Conservation (phyloP, 208 protist genomes). For the Wallacemonas rigidus region DNA sequence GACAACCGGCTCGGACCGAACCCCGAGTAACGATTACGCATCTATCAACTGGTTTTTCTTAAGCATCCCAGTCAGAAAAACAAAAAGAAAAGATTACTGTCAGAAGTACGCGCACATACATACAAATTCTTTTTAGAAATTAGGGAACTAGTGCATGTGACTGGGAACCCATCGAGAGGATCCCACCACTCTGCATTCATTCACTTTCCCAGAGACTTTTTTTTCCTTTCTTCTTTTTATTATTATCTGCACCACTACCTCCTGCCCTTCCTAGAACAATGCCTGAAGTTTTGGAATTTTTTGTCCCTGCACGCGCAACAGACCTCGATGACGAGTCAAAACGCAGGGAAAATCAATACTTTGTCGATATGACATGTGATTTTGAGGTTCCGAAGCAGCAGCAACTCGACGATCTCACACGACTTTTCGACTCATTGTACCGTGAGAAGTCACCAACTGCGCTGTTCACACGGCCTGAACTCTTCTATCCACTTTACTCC, state of each 20-base stretch:
- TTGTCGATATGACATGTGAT: conserved; percentile 52
- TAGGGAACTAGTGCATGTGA: too few species aligned
- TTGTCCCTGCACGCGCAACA: conserved; percentile 52
- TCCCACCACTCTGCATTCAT: background rate
- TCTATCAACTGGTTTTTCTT: too few species aligned
- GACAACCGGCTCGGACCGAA: too few species aligned
- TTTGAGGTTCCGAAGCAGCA: conserved; percentile 74
- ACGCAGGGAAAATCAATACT: conserved; percentile 48
- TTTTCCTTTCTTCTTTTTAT: conserved; percentile 11
- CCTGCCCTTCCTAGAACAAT: conserved; percentile 19
- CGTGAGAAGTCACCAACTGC: conserved; percentile 85
- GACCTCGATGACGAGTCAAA: conserved; percentile 67
- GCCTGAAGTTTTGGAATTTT: conserved; percentile 68
- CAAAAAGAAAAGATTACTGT: too few species aligned
- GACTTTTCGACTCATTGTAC: conserved; percentile 75
- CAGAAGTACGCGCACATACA: too few species aligned
- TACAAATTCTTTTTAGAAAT: too few species aligned
- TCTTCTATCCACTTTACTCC: conserved; percentile 70
- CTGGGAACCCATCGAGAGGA: too few species aligned
- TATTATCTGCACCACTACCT: background rate
- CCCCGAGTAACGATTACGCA: too few species aligned
- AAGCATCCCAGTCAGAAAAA: too few species aligned
- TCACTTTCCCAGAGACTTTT: conserved; percentile 14
- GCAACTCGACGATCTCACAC: conserved; percentile 81
- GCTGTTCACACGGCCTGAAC: conserved; percentile 68